Conservation (phyloP, 2,329 filamentous ascomycete species). For the Venturia nashicola region DNA sequence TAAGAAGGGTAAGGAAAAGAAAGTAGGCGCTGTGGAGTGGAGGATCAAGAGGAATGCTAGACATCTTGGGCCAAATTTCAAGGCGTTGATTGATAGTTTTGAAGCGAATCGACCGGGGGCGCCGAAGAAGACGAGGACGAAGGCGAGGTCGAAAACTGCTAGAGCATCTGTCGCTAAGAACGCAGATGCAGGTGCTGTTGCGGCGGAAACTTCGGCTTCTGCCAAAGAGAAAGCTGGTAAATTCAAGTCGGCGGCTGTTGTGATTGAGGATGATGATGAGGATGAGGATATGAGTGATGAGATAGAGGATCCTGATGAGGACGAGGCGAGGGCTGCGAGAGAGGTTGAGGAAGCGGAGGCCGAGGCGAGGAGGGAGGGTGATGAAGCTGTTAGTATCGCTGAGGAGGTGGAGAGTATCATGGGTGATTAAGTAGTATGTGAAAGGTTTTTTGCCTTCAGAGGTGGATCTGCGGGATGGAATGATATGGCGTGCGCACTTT, state of each 20-base stretch:
- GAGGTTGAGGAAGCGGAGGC: slow-evolving; percentile 23
- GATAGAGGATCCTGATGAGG: slow-evolving; percentile 20
- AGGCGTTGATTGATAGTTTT: slow-evolving; percentile 68
- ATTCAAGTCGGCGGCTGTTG: not conserved
- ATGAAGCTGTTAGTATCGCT: slow-evolving; percentile 21
- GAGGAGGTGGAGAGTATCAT: slow-evolving; percentile 33
- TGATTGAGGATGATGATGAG: slow-evolving; percentile 22
- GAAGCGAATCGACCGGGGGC: slow-evolving; percentile 47
- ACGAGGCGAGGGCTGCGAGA: slow-evolving; percentile 19
- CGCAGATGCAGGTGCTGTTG: not conserved
- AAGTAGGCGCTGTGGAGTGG: slow-evolving; percentile 52
- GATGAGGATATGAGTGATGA: slow-evolving; percentile 17
- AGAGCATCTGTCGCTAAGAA: not conserved
- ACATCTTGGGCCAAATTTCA: slow-evolving; percentile 75
- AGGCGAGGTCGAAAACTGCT: slow-evolving; percentile 19
- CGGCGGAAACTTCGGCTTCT: slow-evolving; percentile 7
- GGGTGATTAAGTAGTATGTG: slow-evolving; percentile 21
- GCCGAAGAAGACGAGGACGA: slow-evolving; percentile 33
- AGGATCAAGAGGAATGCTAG: slow-evolving; percentile 67
- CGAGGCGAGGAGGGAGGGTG: slow-evolving; percentile 19
- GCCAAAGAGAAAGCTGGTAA: slow-evolving; percentile 24
- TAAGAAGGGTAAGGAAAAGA: slow-evolving; percentile 35
- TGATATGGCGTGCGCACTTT: no score
- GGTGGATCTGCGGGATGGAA: no score
- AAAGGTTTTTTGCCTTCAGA: no score